Base-by-base conservation (phyloP, 441 rosid genomes). In the Jatropha multifida region DNA sequence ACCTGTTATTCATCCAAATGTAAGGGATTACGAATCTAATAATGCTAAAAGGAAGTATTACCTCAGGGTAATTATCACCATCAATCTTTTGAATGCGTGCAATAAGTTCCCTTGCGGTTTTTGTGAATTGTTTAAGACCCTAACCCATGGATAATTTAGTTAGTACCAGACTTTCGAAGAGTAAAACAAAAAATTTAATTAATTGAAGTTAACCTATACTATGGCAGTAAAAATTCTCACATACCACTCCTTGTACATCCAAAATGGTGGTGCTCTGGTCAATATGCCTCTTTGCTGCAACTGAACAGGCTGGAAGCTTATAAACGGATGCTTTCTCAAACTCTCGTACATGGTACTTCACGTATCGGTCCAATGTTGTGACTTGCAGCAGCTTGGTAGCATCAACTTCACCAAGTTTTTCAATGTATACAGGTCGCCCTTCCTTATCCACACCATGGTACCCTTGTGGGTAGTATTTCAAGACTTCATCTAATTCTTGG, bases 161-260 rank as follows among this genome's bases (percentile, higher is more conserved):
- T 8, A 51, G 46, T 54, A 44, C 48, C 59, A 14, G 42, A 51
- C 52, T 20, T 40, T 0, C 44, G 23, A 7, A 73, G 32, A 20
- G 8, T 46, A 17, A 60, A 15, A 27, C 15, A 15, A 73, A 46
- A 62, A 62, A 37, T 55, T 7, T 60, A 60, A 60, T 60, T 11
- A 60, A 20, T 23, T 59, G 7, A 59, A 61, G 7, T 61, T 38
- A 37, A 64, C 32, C 13, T 42, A 42, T 42, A 42, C 46, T 1
- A 42, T 42, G 27, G 55, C 18, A 18, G 20, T 46, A 7, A 65
- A 12, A 78, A 69, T 68, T 59, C 48, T 77, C 86, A 83, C 94
- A 37, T 82, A 94, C 98, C 92, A 92, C 97, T 86, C 98, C 98
- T 85, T 94, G 97, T 26, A 92, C 99, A 81, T 96, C 97, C 77